Evolutionary conservation across 352 stramenopile genomes (phyloP).

Genomic region (Thalassiosira mediterranea): DNA sequence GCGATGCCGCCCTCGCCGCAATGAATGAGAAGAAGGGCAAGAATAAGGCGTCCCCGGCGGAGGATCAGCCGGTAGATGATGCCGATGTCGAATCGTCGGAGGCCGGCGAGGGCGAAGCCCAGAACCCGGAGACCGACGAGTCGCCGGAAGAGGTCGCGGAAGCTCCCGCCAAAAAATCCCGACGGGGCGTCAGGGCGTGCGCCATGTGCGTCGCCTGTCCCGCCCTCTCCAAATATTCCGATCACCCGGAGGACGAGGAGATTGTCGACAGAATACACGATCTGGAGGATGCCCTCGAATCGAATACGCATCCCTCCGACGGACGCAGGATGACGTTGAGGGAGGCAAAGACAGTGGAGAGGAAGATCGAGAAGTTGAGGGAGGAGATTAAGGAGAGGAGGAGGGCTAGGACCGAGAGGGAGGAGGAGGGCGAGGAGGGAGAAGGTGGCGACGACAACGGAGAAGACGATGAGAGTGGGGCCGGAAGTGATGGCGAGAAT

Average conservation of each 20-base stretch:
- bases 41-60: not conserved
- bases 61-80: not conserved
- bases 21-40: conserved; percentile 53
- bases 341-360: conserved; percentile 63
- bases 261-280: conserved; percentile 33
- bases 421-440: conserved; percentile 20
- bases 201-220: conserved; percentile 71
- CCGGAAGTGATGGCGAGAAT: conserved; percentile 12
- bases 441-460: conserved; percentile 15
- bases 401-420: conserved; percentile 12
- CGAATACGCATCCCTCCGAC: conserved; percentile 21
- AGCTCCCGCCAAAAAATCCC: conserved; percentile 9
- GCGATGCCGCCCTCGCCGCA: conserved; percentile 88
- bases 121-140: not conserved
- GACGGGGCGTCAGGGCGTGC: conserved; percentile 52
- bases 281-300: conserved; percentile 49
- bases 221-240: conserved; percentile 62
- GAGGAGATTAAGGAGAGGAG: conserved; percentile 30
- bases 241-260: conserved; percentile 45
- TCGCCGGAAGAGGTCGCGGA: no score
- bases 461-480: conserved; percentile 6
- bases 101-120: conserved; percentile 57
- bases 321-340: conserved; percentile 59
- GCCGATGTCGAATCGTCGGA: not conserved
- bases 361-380: conserved; percentile 50